Evolutionary conservation across 495 filamentous ascomycete genomes (phyloP).

Genomic region (Penicillium chermesinum): DNA sequence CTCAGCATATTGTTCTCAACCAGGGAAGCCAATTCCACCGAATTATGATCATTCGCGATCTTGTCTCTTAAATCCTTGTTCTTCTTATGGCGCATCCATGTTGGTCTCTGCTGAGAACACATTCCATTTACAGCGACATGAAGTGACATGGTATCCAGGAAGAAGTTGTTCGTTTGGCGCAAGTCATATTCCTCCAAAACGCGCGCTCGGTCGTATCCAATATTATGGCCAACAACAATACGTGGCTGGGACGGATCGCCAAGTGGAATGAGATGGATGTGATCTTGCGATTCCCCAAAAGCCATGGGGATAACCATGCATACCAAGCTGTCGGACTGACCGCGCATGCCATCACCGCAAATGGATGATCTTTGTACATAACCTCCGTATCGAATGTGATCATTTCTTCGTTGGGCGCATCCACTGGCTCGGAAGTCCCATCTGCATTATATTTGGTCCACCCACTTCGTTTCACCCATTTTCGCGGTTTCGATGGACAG

Average conservation of each 20-base stretch:
- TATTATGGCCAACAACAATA: conserved; percentile 89
- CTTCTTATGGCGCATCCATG: conserved; percentile 95
- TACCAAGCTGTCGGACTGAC: conserved; percentile 88
- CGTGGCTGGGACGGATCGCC: conserved; percentile 65
- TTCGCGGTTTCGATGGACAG: conserved; percentile 67
- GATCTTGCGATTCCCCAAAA: conserved; percentile 75
- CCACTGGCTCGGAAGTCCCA: conserved; percentile 64
- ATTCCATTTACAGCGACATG: conserved; percentile 98
- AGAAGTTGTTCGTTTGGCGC: conserved; percentile 74
- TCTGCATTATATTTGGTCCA: conserved; percentile 90
- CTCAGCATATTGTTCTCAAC: conserved; percentile 59
- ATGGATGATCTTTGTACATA: conserved; percentile 87
- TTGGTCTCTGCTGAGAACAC: conserved; percentile 93
- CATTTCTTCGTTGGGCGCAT: conserved; percentile 72
- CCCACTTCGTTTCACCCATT: conserved; percentile 75
- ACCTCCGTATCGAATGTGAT: conserved; percentile 95
- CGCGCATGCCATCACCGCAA: conserved; percentile 94
- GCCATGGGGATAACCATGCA: conserved; percentile 94
- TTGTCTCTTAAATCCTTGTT: conserved; percentile 78
- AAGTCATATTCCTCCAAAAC: conserved; percentile 86
- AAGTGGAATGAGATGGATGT: conserved; percentile 78
- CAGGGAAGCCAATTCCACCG: conserved; percentile 64
- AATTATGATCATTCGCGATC: conserved; percentile 64
- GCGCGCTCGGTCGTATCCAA: conserved; percentile 90
- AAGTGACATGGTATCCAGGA: conserved; percentile 96